Base-by-base conservation (phyloP, 306 rosid genomes). In the Sesbania bispinosa region DNA sequence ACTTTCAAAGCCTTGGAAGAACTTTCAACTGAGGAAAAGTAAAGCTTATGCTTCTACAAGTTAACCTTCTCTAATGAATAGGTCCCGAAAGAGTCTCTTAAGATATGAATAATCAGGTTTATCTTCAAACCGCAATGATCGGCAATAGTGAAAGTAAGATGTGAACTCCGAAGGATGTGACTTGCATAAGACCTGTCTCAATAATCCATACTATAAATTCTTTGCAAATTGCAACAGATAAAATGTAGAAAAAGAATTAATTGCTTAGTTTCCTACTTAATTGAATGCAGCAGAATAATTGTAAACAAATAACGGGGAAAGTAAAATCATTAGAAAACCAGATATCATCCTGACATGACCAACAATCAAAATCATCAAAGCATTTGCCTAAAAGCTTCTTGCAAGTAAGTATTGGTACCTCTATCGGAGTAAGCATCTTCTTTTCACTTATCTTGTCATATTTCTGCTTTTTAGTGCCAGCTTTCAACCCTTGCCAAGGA, bases 401-500 rank as follows among this genome's bases (percentile, higher is more conserved):
- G 67, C 8, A 26, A 72, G 62, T 39, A 78, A 68, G 62, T 36
- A 59, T 55, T 7, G 54, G 54, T 86, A 93, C 99, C 99, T 94
- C 97, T 53, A 89, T 83, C 14, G 97, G 88, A 67, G 97, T 94
- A 61, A 89, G 88, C 99, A 86, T 86, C 88, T 94, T 94, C 87
- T 94, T 94, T 79, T 94, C 99, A 83, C 99, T 94, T 63, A 94
- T 94, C 82, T 89, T 94, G 81, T 94, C 99, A 61, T 94, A 94
- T 66, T 94, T 94, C 84, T 94, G 99, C 79, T 91, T 94, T 71
- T 94, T 91, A 14, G 90, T 91, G 32, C 97, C 97, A 62, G 97
- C 99, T 83, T 82, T 94, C 86, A 94, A 62, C 67, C 99, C 99
- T 80, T 94, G 99, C 99, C 99, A 94, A 14, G 99, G 99, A 62